A percentile compares a stretch with the other conserved stretches of the same genome.
phyloP scores from a whole-genome alignment of 768 basidiomycete genomes.

The Dacryopinax spathularia region DNA sequence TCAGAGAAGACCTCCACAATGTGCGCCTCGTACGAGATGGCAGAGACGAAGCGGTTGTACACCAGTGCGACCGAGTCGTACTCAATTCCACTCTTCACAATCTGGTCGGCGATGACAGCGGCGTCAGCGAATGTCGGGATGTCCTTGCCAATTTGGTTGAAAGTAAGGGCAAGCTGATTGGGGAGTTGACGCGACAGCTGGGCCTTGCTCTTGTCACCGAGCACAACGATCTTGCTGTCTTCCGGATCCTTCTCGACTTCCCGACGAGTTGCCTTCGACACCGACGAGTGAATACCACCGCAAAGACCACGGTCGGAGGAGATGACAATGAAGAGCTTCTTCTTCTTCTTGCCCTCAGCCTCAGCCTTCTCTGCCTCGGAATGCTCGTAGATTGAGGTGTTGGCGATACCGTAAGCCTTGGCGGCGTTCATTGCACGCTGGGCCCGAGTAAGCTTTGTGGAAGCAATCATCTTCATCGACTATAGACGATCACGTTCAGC shows the following conservation, averaged over 20 bases:
- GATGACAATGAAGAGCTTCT: slow-evolving; percentile 81
- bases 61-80: slow-evolving; percentile 74
- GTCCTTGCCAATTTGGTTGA: slow-evolving; percentile 96
- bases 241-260: slow-evolving; percentile 39
- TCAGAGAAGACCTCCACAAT: slow-evolving; percentile 67
- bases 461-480: slow-evolving; percentile 99
- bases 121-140: slow-evolving; percentile 97
- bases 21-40: slow-evolving; percentile 76
- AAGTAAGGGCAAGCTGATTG: slow-evolving; percentile 61
- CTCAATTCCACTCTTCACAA: slow-evolving; percentile 68
- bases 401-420: slow-evolving; percentile 85
- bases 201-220: slow-evolving; percentile 95
- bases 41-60: slow-evolving; percentile 77
- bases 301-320: slow-evolving; percentile 99
- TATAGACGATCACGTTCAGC: slow-evolving; percentile 21
- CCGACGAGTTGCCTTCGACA: slow-evolving; percentile 75
- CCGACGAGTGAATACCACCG: slow-evolving; percentile 97
- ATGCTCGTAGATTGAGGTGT: slow-evolving; percentile 29
- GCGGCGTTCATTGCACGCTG: slow-evolving; percentile 85
- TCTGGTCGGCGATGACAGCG: slow-evolving; percentile 81
- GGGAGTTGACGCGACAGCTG: slow-evolving; percentile 61
- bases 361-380: slow-evolving; percentile 24
- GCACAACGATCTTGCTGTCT: slow-evolving; percentile 62
- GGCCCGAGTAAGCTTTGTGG: slow-evolving; percentile 89
- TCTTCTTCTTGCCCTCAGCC: slow-evolving; percentile 40